phyloP scores from a whole-genome alignment of 1,284 basidiomycete genomes.

The Sanghuangporus weigelae region DNA sequence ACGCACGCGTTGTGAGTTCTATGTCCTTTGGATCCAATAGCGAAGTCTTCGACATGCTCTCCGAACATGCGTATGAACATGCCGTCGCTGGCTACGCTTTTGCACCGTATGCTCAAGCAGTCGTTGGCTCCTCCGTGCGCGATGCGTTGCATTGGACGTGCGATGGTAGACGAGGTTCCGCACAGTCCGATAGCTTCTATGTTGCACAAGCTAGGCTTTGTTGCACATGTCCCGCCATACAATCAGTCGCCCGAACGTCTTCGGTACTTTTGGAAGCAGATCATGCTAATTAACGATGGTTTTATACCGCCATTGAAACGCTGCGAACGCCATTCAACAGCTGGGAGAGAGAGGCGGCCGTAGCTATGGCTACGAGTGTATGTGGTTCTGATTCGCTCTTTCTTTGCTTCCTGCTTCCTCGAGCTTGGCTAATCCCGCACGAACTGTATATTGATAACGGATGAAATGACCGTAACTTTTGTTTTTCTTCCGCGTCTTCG shows the following conservation, averaged over 20 bases:
- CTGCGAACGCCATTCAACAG: conserved; percentile 30
- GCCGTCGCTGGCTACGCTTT: too few species aligned
- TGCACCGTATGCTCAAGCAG: too few species aligned
- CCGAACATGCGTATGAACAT: neutral
- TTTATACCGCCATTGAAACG: neutral
- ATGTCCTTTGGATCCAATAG: neutral
- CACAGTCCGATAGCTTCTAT: conserved; percentile 30
- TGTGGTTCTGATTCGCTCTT: neutral
- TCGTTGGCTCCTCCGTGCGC: conserved; percentile 29
- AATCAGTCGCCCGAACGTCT: neutral
- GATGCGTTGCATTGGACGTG: conserved; percentile 33
- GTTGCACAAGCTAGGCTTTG: conserved; percentile 28
- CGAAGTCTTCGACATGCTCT: neutral
- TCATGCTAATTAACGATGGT: conserved; percentile 19
- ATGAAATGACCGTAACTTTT: neutral
- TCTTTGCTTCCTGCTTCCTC: neutral
- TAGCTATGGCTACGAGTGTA: conserved; percentile 37
- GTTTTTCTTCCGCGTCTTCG: conserved; percentile 25
- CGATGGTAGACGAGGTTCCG: conserved; percentile 31
- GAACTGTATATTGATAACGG: neutral
- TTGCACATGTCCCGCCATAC: neutral
- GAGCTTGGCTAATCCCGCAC: neutral
- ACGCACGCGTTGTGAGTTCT: conserved; percentile 32
- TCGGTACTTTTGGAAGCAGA: neutral
- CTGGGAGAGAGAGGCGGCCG: conserved; percentile 36